These are phyloP conservation scores for Exophiala sp. DNA, from an alignment of 2,329 filamentous ascomycete genomes.

Conservation along the genomic window DNA sequence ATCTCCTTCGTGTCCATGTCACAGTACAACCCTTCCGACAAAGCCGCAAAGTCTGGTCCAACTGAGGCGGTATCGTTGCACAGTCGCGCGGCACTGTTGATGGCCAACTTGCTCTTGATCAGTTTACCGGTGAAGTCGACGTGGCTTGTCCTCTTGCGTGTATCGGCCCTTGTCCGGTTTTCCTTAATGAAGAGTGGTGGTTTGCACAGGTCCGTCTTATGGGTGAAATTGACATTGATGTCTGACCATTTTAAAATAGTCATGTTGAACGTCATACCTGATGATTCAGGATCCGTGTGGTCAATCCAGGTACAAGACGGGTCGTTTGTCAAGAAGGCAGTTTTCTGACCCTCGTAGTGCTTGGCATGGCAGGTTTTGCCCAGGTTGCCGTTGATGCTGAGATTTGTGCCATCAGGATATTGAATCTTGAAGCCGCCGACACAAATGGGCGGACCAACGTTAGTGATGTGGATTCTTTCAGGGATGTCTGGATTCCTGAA, in stretches of 20 bases:
- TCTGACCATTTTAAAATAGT: not conserved
- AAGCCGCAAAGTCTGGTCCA: constrained; percentile 3
- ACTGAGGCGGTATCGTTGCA: not conserved
- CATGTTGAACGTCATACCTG: not conserved
- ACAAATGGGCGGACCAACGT: not conserved
- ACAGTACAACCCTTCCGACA: constrained; percentile 2
- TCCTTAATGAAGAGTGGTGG: not conserved
- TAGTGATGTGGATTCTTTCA: not conserved
- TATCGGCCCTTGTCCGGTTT: not conserved
- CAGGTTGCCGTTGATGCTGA: not conserved
- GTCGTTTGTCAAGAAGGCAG: not conserved
- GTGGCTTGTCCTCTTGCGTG: not conserved
- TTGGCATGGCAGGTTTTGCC: not conserved
- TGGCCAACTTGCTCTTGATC: not conserved
- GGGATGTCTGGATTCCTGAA: no score
- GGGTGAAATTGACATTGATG: not conserved
- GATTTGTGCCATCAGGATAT: not conserved
- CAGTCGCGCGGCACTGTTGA: not conserved
- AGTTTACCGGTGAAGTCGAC: not conserved
- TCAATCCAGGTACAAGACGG: not conserved
- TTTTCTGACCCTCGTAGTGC: not conserved
- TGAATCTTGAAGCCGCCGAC: not conserved
- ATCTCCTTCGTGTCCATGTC: constrained; percentile 9
- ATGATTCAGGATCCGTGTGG: not conserved
- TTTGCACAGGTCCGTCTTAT: not conserved